Base-by-base conservation (phyloP, 1,284 basidiomycete genomes). In the Termitomyces sp. region DNA sequence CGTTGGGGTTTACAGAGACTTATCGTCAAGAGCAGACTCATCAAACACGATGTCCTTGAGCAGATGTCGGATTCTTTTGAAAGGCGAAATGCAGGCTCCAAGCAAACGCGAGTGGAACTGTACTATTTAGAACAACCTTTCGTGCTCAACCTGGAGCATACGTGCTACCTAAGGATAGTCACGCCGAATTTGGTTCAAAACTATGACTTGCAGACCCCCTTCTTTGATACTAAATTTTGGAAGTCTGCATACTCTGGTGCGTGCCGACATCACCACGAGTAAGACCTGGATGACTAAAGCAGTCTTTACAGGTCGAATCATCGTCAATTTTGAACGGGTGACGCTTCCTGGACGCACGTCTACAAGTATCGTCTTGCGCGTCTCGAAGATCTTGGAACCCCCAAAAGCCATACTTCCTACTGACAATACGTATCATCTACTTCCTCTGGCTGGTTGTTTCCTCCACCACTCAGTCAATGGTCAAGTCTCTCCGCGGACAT, bases 71-170 rank as follows among this genome's bases (percentile, higher is more conserved):
- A 33, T 0, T 34, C 52, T 10, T 46, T 53, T n/a, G 24, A 46
- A 7, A n/a, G 9, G 13, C 4, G 7, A 7, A 24, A n/a, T 24
- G 33, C 7, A 21, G 4, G 3, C 4, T 15, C 34, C 8, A 38
- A 21, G 26, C 1, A 30, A 13, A 30, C 13, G 13, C 36, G 39
- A 12, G 28, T 12, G 12, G 43, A 46, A 15, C 12, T 53, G 43
- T 53, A 53, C 21, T 46, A 45, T 38, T 3, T 53, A 28, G 52
- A 53, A 8, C 52, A 41, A 30, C 52, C 52, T 24, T 53, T 53
- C 30, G n/a, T 46, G 17, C 4, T 53, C 13, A 38, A 46, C 21
- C 5, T 46, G n/a, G 24, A 40, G 15, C 17, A 39, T 17, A 19
- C 1, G 3, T 46, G 33, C 36, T 31, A 19, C 5, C 19, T 41